Base-by-base conservation (phyloP, 2,329 filamentous ascomycete species). In the Aspergillus texensis region DNA sequence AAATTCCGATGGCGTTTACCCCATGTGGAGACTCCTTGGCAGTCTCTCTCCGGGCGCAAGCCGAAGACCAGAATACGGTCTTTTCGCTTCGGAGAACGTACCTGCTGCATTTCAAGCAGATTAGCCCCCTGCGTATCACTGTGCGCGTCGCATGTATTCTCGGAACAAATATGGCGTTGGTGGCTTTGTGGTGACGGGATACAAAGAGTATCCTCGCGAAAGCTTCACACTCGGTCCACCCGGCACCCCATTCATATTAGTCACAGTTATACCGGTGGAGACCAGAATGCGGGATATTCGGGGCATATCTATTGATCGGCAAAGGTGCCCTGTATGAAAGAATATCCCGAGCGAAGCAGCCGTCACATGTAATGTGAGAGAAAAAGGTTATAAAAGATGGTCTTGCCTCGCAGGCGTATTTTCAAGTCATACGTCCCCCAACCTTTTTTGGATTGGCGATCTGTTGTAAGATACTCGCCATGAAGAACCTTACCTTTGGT, bases 201-300 rank as follows among this genome's bases (percentile, higher is more conserved):
- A 48, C 10, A 28, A 19, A 48, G 24, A 16, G 45, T 16, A 19
- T 24, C 45, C 24, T 48, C 21, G 6, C 21, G 12, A 16, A 16
- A 16, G 24, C 12, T 26, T 26, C 24, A 14, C 24, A 28, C 24
- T 48, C 24, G 24, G 21, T 28, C 45, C 45, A 19, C 45, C 24
- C 14, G 24, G 21, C 21, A 30, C 32, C 32, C 52, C 30, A 54
- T 34, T 34, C 50, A 54, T 54, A 54, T 54, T 54, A 54, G 52
- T 54, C 52, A 54, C 52, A 54, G 32, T 16, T 54, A 28, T 19
- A 34, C 30, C 32, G 28, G 52, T 36, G 52, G 52, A 36, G 52
- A 54, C 30, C 19, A 36, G 24, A 36, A 54, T 54, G 52, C 52
- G 52, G 52, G 52, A 54, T 54, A 54, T 54, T 54, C 21, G 32